phyloP scores from a whole-genome alignment of 2,329 filamentous ascomycete genomes.

The Colletotrichum siamense region DNA sequence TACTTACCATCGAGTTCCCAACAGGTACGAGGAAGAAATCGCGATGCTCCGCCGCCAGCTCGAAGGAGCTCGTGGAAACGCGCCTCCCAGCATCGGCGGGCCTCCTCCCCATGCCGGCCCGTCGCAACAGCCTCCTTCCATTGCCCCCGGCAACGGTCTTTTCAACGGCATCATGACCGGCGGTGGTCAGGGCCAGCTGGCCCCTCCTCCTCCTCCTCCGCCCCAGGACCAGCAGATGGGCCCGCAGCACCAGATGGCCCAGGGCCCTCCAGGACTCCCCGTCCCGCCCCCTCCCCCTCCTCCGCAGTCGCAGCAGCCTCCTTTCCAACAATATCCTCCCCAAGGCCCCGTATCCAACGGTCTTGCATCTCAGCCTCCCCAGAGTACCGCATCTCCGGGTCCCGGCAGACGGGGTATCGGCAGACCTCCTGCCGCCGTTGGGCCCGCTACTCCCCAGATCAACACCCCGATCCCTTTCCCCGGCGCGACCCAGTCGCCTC shows the following conservation, averaged over 20 bases:
- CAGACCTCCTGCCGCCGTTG: conserved; percentile 65
- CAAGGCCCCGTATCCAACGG: conserved; percentile 65
- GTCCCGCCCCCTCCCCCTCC: conserved; percentile 64
- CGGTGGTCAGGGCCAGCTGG: conserved; percentile 81
- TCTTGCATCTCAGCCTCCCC: conserved; percentile 83
- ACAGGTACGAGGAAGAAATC: conserved; percentile 93
- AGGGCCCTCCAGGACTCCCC: conserved; percentile 73
- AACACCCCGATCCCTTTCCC: conserved; percentile 87
- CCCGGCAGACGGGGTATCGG: conserved; percentile 76
- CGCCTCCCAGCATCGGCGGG: conserved; percentile 65
- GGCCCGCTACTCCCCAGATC: conserved; percentile 90
- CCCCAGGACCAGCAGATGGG: conserved; percentile 68
- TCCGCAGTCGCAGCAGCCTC: conserved; percentile 69
- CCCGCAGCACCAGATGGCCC: conserved; percentile 64
- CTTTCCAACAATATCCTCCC: conserved; percentile 73
- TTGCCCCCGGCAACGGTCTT: conserved; percentile 89
- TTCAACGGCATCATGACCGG: conserved; percentile 98
- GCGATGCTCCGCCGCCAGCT: conserved; percentile 86
- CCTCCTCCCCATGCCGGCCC: conserved; percentile 79
- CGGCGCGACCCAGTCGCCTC: conserved; percentile 81
- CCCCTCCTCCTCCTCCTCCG: conserved; percentile 71
- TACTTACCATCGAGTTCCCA: conserved; percentile 11
- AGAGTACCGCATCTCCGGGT: conserved; percentile 85
- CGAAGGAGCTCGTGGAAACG: conserved; percentile 72
- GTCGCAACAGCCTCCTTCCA: conserved; percentile 84